These are phyloP conservation scores for Ensete glaucum DNA, from an alignment of 176 grass and related monocot genomes.

Conservation along the genomic window DNA sequence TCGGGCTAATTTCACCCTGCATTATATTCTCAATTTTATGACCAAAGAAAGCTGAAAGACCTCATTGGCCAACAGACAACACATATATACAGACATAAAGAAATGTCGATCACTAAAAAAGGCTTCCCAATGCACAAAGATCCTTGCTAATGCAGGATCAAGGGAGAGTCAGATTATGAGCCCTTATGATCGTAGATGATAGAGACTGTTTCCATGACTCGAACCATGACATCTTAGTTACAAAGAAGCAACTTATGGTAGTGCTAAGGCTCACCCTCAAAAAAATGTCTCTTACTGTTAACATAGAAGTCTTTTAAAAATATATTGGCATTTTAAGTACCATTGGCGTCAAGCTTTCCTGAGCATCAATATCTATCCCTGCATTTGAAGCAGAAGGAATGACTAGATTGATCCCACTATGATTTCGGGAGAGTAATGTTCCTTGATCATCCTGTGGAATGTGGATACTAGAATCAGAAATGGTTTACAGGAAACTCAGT, in stretches of 20 bases:
- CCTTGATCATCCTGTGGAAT: constrained; percentile 8
- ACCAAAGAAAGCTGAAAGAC: background rate
- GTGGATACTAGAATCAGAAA: background rate
- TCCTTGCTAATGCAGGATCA: background rate
- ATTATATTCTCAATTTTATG: background rate
- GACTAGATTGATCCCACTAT: constrained; percentile 1
- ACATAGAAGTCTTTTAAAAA: background rate
- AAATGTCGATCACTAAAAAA: background rate
- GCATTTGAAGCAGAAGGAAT: background rate
- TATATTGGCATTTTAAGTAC: constrained; percentile 2
- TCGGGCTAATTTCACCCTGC: background rate
- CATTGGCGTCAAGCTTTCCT: constrained; percentile 1
- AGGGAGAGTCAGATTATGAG: background rate
- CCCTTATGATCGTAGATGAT: too few relatives aligned
- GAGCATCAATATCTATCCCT: background rate
- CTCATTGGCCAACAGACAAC: background rate
- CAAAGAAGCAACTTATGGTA: background rate
- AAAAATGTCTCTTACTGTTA: background rate
- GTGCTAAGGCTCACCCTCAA: background rate
- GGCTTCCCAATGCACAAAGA: background rate
- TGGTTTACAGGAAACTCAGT: background rate
- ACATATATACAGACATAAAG: background rate
- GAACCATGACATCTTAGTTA: background rate
- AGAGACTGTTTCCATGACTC: background rate
- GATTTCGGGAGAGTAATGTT: background rate